Evolutionary conservation across 208 protist species (phyloP), one percentile per base, ranked within the genome.

Genomic region (Trypanosoma lewisi): DNA sequence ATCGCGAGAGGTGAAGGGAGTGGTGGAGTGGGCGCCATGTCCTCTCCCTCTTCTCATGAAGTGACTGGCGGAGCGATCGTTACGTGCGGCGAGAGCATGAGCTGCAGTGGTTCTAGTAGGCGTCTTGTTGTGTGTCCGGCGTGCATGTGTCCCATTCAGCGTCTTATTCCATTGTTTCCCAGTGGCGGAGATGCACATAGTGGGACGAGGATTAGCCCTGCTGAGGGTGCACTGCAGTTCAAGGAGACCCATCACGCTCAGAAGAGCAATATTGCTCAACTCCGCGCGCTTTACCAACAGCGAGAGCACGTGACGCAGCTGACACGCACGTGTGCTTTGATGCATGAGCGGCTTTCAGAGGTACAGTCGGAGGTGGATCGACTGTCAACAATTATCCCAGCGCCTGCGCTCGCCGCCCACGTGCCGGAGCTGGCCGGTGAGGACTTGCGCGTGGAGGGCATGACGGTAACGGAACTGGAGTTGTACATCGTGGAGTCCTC

Each of bases 391-490:
- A 44, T 73, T 72, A 59, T 89, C 78, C 70, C 86, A 69, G n/a
- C 33, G 42, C 0, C n/a, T 6, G 39, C 41, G 37, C 39, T 31
- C 27, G 37, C 60, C 17, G 31, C 21, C 17, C 27, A 36, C n/a
- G 59, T 41, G 34, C 30, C 58, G 31, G 42, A 30, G 27, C 41
- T 70, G 31, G 23, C 45, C 6, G 52, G 28, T 6, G 61, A 55
- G 14, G 63, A 63, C 21, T 48, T 54, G 23, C 67, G 31, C 5
- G 55, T 84, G 11, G 75, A 82, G 19, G 44, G 65, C 8, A 89
- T 93, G 86, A 83, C 70, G 14, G 65, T 75, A 21, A 87, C 83
- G 25, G 87, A 94, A 67, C 66, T 94, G 11, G 80, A 87, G 68
- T 58, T 87, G 52, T 94, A 90, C 59, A 75, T 89, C 44, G 64